Conservation (phyloP, 768 basidiomycete species). For the Asterophora lycoperdoides region DNA sequence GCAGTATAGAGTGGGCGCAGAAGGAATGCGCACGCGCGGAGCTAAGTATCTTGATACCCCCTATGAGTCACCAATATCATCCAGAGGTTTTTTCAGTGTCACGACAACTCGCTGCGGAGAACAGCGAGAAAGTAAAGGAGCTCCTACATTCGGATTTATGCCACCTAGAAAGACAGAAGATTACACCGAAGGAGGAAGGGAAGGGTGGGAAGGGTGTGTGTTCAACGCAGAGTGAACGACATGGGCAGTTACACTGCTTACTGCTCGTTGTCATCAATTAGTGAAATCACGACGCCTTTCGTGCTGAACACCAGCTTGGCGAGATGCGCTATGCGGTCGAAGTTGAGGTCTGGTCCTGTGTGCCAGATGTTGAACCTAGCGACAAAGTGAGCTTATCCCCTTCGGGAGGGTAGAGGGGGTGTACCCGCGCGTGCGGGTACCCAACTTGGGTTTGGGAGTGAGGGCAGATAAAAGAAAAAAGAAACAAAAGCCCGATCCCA, state of each 20-base stretch:
- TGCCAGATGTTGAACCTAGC: constrained; percentile 87
- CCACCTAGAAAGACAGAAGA: constrained; percentile 56
- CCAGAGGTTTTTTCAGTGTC: background rate
- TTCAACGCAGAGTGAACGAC: background rate
- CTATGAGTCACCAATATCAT: constrained; percentile 24
- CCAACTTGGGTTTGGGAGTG: too few species aligned
- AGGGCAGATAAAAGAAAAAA: too few species aligned
- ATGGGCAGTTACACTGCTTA: constrained; percentile 35
- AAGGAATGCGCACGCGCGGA: constrained; percentile 63
- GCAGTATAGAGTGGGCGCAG: constrained; percentile 79
- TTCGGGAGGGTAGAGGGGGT: too few species aligned
- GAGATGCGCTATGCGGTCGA: constrained; percentile 90
- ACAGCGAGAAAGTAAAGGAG: background rate
- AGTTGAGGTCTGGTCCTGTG: constrained; percentile 82
- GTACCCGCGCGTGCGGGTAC: too few species aligned
- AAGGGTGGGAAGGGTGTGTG: constrained; percentile 1
- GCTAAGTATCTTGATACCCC: constrained; percentile 38
- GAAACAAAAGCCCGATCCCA: too few species aligned
- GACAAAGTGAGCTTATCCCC: too few species aligned
- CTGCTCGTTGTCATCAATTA: constrained; percentile 85
- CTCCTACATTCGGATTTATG: constrained; percentile 79
- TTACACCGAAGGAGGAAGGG: background rate
- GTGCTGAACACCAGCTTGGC: constrained; percentile 92
- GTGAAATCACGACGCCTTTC: constrained; percentile 75
- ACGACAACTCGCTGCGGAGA: background rate